Conservation (phyloP, 1,139 yeast genomes). For the Suhomyces kunorum region DNA sequence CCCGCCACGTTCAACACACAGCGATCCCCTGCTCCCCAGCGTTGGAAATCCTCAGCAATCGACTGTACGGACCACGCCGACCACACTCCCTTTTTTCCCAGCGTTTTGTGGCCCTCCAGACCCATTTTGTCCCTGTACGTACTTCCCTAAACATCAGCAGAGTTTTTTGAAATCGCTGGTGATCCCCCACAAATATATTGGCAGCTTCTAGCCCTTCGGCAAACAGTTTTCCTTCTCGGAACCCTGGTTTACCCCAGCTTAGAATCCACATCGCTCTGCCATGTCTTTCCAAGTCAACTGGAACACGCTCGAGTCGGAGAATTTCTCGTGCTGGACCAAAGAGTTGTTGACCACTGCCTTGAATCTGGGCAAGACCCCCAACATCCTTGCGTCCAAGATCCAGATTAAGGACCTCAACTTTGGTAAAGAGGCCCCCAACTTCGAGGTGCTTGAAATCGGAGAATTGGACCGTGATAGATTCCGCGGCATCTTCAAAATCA, state of each 20-base stretch:
- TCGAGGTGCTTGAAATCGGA: constrained; percentile 84
- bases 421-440: constrained; percentile 75
- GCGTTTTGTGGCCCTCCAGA: background rate
- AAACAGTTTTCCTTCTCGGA: background rate
- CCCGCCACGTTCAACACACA: background rate
- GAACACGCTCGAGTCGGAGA: constrained; percentile 73
- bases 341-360: constrained; percentile 75
- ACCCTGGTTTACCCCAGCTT: background rate
- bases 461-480: constrained; percentile 79
- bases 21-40: background rate
- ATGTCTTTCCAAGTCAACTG: constrained; percentile 84
- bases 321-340: constrained; percentile 64
- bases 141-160: constrained; percentile 1
- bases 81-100: background rate
- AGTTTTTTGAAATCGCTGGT: background rate
- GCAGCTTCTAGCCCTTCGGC: background rate
- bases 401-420: constrained; percentile 72
- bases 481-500: constrained; percentile 81
- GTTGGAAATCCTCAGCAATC: background rate
- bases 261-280: background rate
- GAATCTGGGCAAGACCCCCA: constrained; percentile 74
- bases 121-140: background rate
- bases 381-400: constrained; percentile 73
- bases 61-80: background rate
- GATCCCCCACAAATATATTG: background rate